These are phyloP conservation scores for Setaria italica DNA, from an alignment of 202 grass and related monocot genomes.

Conservation along the genomic window DNA sequence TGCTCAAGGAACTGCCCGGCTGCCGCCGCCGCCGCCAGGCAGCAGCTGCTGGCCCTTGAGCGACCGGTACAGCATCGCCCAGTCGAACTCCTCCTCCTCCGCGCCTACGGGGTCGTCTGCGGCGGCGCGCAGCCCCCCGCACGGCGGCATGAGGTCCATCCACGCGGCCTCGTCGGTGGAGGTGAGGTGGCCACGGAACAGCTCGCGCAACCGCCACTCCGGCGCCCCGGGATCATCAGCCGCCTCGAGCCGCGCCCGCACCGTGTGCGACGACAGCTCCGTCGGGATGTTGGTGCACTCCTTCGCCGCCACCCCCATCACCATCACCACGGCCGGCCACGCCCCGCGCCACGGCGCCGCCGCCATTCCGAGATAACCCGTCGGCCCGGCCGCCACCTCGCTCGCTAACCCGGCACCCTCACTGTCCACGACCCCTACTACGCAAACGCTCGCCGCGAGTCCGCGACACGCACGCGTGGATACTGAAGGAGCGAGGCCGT, in stretches of 20 bases:
- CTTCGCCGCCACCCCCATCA: slow-evolving; percentile 38
- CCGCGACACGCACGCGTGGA: no score
- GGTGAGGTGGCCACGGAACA: slow-evolving; percentile 62
- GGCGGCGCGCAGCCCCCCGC: not conserved
- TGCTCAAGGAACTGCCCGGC: slow-evolving; percentile 48
- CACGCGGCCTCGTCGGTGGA: slow-evolving; percentile 69
- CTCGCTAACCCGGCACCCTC: no score
- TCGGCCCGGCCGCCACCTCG: not conserved
- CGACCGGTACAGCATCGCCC: slow-evolving; percentile 65
- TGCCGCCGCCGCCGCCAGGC: not conserved
- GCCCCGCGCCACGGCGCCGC: slow-evolving; percentile 7
- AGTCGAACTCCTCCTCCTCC: slow-evolving; percentile 51
- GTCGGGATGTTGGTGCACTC: slow-evolving; percentile 81
- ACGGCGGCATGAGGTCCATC: slow-evolving; percentile 70
- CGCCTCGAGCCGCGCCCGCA: slow-evolving; percentile 54
- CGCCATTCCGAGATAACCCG: slow-evolving; percentile 41
- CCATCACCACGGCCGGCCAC: not conserved
- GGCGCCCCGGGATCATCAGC: slow-evolving; percentile 9
- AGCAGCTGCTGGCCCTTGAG: slow-evolving; percentile 45
- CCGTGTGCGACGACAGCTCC: slow-evolving; percentile 73
- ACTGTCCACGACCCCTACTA: no score
- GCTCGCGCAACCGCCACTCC: slow-evolving; percentile 51
- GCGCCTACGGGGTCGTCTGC: not conserved
- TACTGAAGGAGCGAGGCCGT: no score
- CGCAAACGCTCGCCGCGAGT: no score